Evolutionary conservation across 2,329 filamentous ascomycete genomes (phyloP).

Genomic region (Aspergillus sp.): DNA sequence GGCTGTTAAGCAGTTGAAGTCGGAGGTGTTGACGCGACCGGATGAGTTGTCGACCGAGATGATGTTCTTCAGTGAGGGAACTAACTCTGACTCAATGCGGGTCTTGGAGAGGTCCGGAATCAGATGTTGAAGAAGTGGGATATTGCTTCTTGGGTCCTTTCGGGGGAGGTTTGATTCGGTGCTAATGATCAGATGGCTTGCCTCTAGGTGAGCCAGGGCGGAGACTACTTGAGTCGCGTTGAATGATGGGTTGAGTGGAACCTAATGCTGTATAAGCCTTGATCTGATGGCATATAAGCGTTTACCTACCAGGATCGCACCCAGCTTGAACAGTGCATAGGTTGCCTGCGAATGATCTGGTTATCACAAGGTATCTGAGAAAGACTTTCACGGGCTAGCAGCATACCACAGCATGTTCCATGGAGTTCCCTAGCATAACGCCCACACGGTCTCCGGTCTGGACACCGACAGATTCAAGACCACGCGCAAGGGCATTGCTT

Average conservation of each 20-base stretch:
- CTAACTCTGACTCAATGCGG: conserved; percentile 55
- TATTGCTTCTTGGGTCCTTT: conserved; percentile 62
- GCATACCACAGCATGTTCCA: conserved; percentile 75
- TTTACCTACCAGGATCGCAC: conserved; percentile 72
- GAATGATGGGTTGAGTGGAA: conserved; percentile 92
- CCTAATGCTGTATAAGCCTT: conserved; percentile 40
- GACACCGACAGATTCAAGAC: conserved; percentile 70
- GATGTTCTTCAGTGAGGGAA: conserved; percentile 71
- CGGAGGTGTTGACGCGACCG: conserved; percentile 53
- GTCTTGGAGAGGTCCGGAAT: conserved; percentile 50
- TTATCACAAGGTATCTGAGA: background rate
- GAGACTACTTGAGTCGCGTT: conserved; percentile 75
- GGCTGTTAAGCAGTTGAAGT: conserved; percentile 47
- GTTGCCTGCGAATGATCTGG: conserved; percentile 50
- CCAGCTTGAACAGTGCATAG: conserved; percentile 90
- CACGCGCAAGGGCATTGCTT: conserved; percentile 74
- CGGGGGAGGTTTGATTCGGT: conserved; percentile 80
- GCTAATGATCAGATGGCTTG: conserved; percentile 77
- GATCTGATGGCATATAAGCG: background rate
- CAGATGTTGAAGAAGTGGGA: conserved; percentile 58
- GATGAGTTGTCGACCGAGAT: conserved; percentile 77
- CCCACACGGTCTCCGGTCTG: conserved; percentile 81
- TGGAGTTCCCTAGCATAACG: conserved; percentile 80
- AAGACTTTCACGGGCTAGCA: background rate
- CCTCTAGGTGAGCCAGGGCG: conserved; percentile 74